Percentiles rank a stretch among this genome's conserved stretches.
Evolutionary conservation across 2,329 filamentous ascomycete genomes (phyloP).

Genomic region (Remersonia thermophila): DNA sequence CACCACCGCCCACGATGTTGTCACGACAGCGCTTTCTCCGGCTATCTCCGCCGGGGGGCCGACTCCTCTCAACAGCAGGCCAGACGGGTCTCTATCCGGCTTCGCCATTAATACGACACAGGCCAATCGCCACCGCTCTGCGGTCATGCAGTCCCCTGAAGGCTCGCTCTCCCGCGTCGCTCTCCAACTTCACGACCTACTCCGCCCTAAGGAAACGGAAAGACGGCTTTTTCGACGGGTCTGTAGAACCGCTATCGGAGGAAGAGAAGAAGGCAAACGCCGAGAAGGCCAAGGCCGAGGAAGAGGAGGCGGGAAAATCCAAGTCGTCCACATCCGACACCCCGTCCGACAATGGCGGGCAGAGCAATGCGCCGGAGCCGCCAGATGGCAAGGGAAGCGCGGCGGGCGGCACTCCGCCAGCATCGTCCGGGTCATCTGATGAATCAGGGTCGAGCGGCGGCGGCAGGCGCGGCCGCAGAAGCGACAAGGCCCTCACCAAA

Average conservation of each 20-base stretch:
- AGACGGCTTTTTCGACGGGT: constrained; percentile 39
- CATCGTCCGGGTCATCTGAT: constrained; percentile 37
- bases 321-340: constrained; percentile 30
- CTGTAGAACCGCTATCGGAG: constrained; percentile 38
- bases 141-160: constrained; percentile 6
- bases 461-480: constrained; percentile 59
- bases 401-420: constrained; percentile 32
- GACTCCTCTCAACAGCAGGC: constrained; percentile 5
- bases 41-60: constrained; percentile 11
- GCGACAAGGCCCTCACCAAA: constrained; percentile 72
- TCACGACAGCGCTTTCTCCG: constrained; percentile 16
- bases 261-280: constrained; percentile 41
- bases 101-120: constrained; percentile 9
- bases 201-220: constrained; percentile 28
- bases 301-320: constrained; percentile 35
- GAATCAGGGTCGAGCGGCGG: constrained; percentile 41
- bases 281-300: constrained; percentile 33
- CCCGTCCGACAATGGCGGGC: constrained; percentile 26
- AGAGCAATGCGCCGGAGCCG: constrained; percentile 21
- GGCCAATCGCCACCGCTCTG: constrained; percentile 6
- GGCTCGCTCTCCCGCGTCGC: constrained; percentile 5
- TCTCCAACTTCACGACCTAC: constrained; percentile 27
- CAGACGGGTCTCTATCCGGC: constrained; percentile 8
- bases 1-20: constrained; percentile 14
- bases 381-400: constrained; percentile 46